Evolutionary conservation across 23 red algal genomes (phyloP), one percentile per base, ranked within the genome.

Genomic region (Porphyridium purpureum): DNA sequence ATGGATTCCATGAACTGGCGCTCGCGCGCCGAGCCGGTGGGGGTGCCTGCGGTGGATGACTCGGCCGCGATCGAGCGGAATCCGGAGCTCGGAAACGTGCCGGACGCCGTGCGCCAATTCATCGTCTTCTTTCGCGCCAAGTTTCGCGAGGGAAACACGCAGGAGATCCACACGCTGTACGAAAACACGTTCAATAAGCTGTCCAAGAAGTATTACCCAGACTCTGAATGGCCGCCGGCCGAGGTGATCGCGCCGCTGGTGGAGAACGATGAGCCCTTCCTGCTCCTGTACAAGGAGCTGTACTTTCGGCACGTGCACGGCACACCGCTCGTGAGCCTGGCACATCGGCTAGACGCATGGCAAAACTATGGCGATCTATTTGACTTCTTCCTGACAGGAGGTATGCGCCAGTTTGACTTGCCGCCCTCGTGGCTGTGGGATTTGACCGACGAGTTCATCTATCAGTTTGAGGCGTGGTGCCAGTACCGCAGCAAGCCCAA

Each of bases 381-480:
- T 53, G 69, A 67, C 29, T 25, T 35, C 1, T 76, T 78, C 42
- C 33, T 73, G 33, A 48, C 80, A 17, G 72, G 78, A 41, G 62
- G 63, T 5, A 57, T 98, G 67, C 31, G 75, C 26, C 79, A 86
- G 27, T 25, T 71, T 14, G 74, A 79, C 29, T 60, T 98, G 29
- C 90, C 90, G n/a, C 46, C 80, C 20, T 86, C 90, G 51, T 98
- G 90, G 90, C 50, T 98, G 29, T 98, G 90, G 90, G 90, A 98
- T 41, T 80, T 98, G 46, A 74, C 76, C 31, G 90, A 98, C 47
- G 90, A 98, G 81, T 98, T 98, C 59, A 68, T 98, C 5, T 98
- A 98, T 57, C 90, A 98, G 33, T 86, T 80, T 46, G 90, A 98
- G 51, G 70, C 53, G 21, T 98, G 79, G 70, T 85, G 80, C 62